phyloP scores from a whole-genome alignment of 352 stramenopile species.

The Blastocystis sp. region DNA sequence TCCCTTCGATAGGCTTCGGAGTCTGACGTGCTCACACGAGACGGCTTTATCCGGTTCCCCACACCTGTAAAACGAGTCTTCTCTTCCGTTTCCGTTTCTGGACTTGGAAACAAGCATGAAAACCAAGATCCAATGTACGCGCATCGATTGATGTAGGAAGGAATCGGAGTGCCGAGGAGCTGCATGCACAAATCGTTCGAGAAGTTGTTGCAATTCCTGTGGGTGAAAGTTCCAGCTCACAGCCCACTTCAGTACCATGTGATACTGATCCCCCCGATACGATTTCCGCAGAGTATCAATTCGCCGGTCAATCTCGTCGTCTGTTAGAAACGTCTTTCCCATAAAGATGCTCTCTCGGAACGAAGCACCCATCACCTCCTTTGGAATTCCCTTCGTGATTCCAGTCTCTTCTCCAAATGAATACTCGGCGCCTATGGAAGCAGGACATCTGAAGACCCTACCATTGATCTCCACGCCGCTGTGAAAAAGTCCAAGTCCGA shows the following conservation, averaged over 20 bases:
- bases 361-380: background rate
- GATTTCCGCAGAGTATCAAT: background rate
- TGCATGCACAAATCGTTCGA: conserved; percentile 30
- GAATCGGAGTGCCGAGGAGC: background rate
- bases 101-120: background rate
- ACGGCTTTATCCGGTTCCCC: background rate
- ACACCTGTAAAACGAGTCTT: background rate
- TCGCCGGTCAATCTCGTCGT: background rate
- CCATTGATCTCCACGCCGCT: conserved; percentile 31
- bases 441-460: background rate
- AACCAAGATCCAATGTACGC: conserved; percentile 27
- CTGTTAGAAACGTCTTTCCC: background rate
- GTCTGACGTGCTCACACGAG: background rate
- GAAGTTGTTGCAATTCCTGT: conserved; percentile 42
- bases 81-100: background rate
- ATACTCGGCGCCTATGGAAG: conserved; percentile 14
- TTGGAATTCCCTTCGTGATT: background rate
- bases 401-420: conserved; percentile 4
- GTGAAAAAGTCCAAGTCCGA: conserved; percentile 38
- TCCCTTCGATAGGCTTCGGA: background rate
- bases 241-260: conserved; percentile 17
- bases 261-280: conserved; percentile 8
- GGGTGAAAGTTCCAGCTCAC: background rate
- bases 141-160: conserved; percentile 25
- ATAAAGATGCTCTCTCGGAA: conserved; percentile 34